Base-by-base conservation (phyloP, 148 eudicot genomes). In the Rhododendron mucronatum region DNA sequence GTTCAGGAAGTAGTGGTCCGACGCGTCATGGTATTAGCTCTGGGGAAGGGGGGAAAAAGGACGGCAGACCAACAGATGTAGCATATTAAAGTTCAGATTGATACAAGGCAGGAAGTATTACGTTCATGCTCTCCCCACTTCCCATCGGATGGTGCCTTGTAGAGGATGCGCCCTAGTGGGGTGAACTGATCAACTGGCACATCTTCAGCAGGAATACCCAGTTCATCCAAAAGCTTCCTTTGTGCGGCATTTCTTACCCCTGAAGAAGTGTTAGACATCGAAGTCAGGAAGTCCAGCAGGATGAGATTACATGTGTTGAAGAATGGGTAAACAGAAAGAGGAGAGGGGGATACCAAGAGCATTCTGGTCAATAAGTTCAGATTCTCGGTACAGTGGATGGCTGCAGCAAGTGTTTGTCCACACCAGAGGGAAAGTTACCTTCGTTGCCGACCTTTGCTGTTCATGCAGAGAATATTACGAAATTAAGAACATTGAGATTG, bases 91-190 rank as follows among this genome's bases (percentile, higher is more conserved):
- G 39, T 65, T 28, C 65, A 33, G 61, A 30, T 30, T 48, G 63
- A 71, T 44, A 11, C 1, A 26, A 77, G 23, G 79, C 35, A 63
- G 69, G 37, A 71, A 37, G 21, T 28, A 80, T 89, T 92, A 96
- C 99, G 89, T 93, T 96, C 99, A 85, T 96, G 98, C 88, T 96
- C 99, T 77, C 99, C 99, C 99, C 99, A 96, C 88, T 95, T 96
- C 67, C 99, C 99, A 88, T 96, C 99, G 3, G 99, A 96, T 39
- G 99, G 98, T 6, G 99, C 99, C 90, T 95, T 95, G 94, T 96
- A 96, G 50, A 95, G 94, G 83, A 96, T 96, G 65, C 99, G 98
- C 5, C 99, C 98, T 87, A 96, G 90, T 5, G 99, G 93, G 45
- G 83, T 90, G 88, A 97, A 95, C 88, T 97, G 93, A 83, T 95